phyloP scores from a whole-genome alignment of 495 filamentous ascomycete genomes.

The Darksidea phi region DNA sequence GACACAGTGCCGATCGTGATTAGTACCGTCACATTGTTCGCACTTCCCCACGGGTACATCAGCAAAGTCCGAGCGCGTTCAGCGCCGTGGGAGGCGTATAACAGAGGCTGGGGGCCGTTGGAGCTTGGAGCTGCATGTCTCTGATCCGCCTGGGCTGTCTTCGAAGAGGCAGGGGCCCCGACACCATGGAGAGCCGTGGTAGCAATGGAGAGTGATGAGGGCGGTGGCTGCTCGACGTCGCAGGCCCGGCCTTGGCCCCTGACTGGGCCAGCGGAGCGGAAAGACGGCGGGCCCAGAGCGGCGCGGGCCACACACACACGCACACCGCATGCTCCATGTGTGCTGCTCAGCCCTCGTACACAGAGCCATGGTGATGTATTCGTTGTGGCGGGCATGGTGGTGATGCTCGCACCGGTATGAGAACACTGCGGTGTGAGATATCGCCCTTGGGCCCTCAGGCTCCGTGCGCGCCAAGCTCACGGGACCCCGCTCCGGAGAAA shows the following conservation, averaged over 20 bases:
- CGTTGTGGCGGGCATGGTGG: neutral
- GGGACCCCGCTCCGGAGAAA: neutral
- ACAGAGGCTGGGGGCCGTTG: slow-evolving; percentile 3
- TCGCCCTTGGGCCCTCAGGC: neutral
- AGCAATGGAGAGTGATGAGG: slow-evolving; percentile 5
- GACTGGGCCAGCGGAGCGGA: neutral
- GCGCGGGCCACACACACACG: too few relatives aligned
- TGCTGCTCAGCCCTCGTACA: neutral
- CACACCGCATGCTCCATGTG: neutral
- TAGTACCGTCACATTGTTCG: slow-evolving; percentile 20
- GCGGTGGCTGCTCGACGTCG: neutral
- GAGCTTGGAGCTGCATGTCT: slow-evolving; percentile 7
- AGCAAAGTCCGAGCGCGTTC: neutral
- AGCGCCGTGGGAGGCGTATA: slow-evolving; percentile 12
- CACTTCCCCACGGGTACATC: slow-evolving; percentile 35
- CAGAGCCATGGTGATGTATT: too few relatives aligned
- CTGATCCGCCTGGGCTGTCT: neutral
- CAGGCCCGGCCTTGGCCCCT: neutral
- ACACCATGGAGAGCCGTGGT: slow-evolving; percentile 21
- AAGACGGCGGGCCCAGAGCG: neutral
- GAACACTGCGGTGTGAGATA: neutral
- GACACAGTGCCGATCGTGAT: slow-evolving; percentile 24
- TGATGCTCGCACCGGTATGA: neutral
- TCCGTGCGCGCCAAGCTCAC: neutral
- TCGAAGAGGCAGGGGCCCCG: slow-evolving; percentile 2